Evolutionary conservation across 169 alveolate species (phyloP), one percentile per base, ranked within the genome.

Genomic region (Eimeria necatrix): DNA sequence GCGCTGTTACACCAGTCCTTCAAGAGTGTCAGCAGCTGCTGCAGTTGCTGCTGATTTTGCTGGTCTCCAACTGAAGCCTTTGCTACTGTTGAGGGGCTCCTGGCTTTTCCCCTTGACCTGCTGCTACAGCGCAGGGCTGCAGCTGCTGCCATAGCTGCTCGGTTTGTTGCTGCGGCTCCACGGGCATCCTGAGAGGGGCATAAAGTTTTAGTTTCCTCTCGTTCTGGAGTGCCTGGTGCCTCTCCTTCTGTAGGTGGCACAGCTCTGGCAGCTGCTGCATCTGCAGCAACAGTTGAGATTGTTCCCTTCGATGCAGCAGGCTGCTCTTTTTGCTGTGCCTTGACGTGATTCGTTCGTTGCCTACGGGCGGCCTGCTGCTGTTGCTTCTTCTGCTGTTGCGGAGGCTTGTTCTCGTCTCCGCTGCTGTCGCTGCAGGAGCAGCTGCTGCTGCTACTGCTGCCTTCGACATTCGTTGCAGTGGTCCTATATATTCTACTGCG

Each of bases 361-460:
- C 80, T 46, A 59, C 61, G 80, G 60, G 22, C 20, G 4, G 3
- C 9, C 91, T 59, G 61, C 73, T n/a, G 85, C 71, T 46, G 93
- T 51, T 51, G 78, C 60, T 6, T 56, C 48, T 51, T 56, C 48
- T 51, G 83, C 94, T 32, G 94, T 61, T 46, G 85, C 2, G 70
- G 83, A 49, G 53, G 51, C 46, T 2, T 52, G 73, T 87, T 68
- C 52, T 70, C 71, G 16, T 49, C 71, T 18, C 71, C 85, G 73
- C 94, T 87, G 56, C 83, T 46, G 85, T 26, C 22, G 85, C 85
- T 49, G 93, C 83, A 86, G 94, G 93, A 46, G 52, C 81, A 60
- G 70, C 70, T 49, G 70, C 70, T 6, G 68, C 70, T 80, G 89
- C 70, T 26, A 56, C 85, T 87, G 49, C 73, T 87, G 83, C 32